phyloP scores from a whole-genome alignment of 1,284 basidiomycete species.

The Leccinum griseonigrum region DNA sequence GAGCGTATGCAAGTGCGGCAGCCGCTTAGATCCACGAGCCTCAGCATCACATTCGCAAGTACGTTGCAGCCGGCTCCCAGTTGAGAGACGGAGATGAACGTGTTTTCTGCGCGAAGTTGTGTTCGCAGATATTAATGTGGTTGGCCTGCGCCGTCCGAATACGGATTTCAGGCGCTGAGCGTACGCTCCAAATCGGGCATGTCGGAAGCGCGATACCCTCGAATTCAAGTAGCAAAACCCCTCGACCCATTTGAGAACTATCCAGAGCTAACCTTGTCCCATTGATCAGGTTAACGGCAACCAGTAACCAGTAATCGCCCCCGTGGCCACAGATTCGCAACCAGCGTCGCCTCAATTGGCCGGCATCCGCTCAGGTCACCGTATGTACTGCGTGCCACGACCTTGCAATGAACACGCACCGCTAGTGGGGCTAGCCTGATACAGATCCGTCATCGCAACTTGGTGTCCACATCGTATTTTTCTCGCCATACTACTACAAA shows the following conservation, averaged over 20 bases:
- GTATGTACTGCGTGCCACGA: conserved; percentile 15
- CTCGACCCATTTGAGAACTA: conserved; percentile 14
- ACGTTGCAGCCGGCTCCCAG: neutral
- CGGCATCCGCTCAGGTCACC: conserved; percentile 22
- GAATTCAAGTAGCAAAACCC: conserved; percentile 7
- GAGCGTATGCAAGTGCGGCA: conserved; percentile 5
- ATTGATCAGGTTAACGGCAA: conserved; percentile 19
- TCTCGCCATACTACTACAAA: conserved; percentile 10
- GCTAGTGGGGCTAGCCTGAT: neutral
- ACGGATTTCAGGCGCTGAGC: conserved; percentile 3
- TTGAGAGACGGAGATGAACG: conserved; percentile 28
- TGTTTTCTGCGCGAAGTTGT: conserved; percentile 15
- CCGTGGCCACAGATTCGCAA: conserved; percentile 6
- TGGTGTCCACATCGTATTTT: conserved; percentile 9
- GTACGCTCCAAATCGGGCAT: conserved; percentile 10
- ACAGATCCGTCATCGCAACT: conserved; percentile 4
- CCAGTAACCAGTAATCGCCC: neutral
- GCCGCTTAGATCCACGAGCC: conserved; percentile 26
- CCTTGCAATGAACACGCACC: neutral
- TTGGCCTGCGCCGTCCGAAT: conserved; percentile 21
- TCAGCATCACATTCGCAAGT: conserved; percentile 5
- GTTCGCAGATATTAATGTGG: conserved; percentile 7
- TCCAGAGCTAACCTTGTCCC: conserved; percentile 35
- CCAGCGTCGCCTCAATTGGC: neutral
- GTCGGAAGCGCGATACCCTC: conserved; percentile 16